Base-by-base conservation (phyloP, 1,284 basidiomycete genomes). In the Sparassis latifolia region DNA sequence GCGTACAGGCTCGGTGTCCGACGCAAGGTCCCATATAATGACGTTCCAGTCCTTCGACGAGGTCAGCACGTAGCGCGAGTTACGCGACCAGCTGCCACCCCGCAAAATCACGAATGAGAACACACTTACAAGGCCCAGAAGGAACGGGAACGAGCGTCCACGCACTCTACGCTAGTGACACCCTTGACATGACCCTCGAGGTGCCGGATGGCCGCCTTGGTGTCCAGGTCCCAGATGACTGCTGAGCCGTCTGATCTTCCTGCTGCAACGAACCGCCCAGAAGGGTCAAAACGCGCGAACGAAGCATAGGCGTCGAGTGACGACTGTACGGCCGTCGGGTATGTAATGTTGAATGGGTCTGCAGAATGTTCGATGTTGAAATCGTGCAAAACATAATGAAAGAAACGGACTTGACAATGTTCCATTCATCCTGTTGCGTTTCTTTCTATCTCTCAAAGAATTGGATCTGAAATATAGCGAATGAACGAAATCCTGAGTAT, bases 21-120 rank as follows among this genome's bases (percentile, higher is more conserved):
- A 82, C 7, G 85, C 77, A 10, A 99, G 74, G 66, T 99, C 97
- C 96, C 96, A 98, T 39, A 98, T 71, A 50, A 97, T 86, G 39
- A 89, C 82, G 58, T 95, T 97, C 82, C 92, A 94, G 66, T 99
- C 97, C 60, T 88, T 86, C 2, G 91, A 93, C 3, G 90, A 80
- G 1, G 89, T 90, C 40, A 97, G 72, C 12, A 99, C 74, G 69
- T 89, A 99, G 51, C 93, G 82, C 39, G 92, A 94, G 67, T 95
- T 86, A 48, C 83, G 77, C 3, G 92, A 96, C 97, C 97, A 99
- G 67, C 93, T 96, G 62, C 39, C 28, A 5, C 29, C 12, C 27
- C 38, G 28, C 28, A 39, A 37, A 37, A 32, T 51, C 30, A 44
- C 41, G 10, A 45, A 32, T 59, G 42, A 58, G 54, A 51, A 56